Evolutionary conservation across 768 basidiomycete species (phyloP), one percentile per base, ranked within the genome.

Genomic region (Naganishia vishniacii): DNA sequence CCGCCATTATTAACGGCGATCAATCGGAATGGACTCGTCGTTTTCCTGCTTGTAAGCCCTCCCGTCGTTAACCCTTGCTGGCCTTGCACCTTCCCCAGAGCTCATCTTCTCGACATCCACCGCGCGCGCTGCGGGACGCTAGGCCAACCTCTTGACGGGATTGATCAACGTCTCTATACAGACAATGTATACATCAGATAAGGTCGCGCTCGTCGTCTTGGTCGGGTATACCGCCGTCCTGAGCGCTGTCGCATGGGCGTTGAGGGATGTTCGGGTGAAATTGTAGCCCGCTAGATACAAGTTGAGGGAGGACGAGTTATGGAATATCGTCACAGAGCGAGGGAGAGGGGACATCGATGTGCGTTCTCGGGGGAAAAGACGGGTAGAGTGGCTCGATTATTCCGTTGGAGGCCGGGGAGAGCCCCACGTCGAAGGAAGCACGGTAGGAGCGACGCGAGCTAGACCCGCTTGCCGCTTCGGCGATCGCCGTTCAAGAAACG

Each of bases 61-160:
- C 5, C 26, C 11, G 11, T 40, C 28, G 65, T 18, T 9, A 34
- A n/a, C n/a, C n/a, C n/a, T n/a, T n/a, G n/a, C n/a, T n/a, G n/a
- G n/a, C n/a, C n/a, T n/a, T n/a, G n/a, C n/a, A n/a, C n/a, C n/a
- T n/a, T n/a, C n/a, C n/a, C n/a, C n/a, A n/a, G n/a, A n/a, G n/a
- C n/a, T n/a, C n/a, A n/a, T n/a, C n/a, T n/a, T n/a, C n/a, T n/a
- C n/a, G n/a, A n/a, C n/a, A n/a, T n/a, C n/a, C n/a, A 11, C n/a
- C 16, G 16, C 16, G 16, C 15, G 20, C 48, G 25, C 11, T 48
- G 6, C 29, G 29, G 12, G 48, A 5, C 13, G 28, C 3, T 67
- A 94, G 91, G 89, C 92, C 0, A 98, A 98, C 73, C 78, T 94
- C 0, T 75, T 83, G 32, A 99, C 94, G 0, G 94, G 94, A 0